Evolutionary conservation across 345 rosid genomes (phyloP), one percentile per base, ranked within the genome.

Genomic region (Chamaenerion angustifolium): DNA sequence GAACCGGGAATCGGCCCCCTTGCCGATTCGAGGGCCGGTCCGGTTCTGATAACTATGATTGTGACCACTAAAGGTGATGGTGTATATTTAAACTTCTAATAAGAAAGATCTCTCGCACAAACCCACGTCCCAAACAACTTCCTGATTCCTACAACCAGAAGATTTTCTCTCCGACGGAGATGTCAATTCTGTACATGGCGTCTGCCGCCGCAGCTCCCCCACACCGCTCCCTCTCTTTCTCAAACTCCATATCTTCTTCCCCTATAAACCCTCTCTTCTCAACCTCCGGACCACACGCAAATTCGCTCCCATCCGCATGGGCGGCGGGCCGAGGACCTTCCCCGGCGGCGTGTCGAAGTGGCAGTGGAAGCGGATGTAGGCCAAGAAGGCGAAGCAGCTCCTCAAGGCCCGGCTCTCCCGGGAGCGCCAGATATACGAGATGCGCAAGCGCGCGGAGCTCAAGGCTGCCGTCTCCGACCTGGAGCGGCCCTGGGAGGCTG

Each of bases 311-410:
- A 82, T 92, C 57, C 83, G 93, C 17, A 83, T 84, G 95, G 95
- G 96, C 52, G 95, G 89, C 6, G 88, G 87, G 42, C 96, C 93
- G 16, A 64, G 93, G 40, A 92, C 95, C 5, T 92, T 53, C 52
- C 95, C 90, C 0, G 96, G 90, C 37, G 95, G 96, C 0, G 85
- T 87, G 0, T 80, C 93, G 7, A 84, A 82, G 66, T 92, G 96
- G 95, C 90, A 78, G 27, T 92, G 96, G 96, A 92, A 80, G 64
- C 77, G 93, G 12, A 83, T 87, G 96, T 96, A 86, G 40, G 79
- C 81, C 25, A 83, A 82, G 68, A 90, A 90, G 62, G 81, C 79
- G 57, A 83, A 82, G 43, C 95, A 83, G 64, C 95, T 92, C 52
- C 89, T 78, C 49, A 76, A 80, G 27, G 96, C 93, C 5, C 61